A percentile compares a stretch with the other conserved stretches of the same genome.
phyloP scores from a whole-genome alignment of 768 basidiomycete species.

The Termitomyces sp. region DNA sequence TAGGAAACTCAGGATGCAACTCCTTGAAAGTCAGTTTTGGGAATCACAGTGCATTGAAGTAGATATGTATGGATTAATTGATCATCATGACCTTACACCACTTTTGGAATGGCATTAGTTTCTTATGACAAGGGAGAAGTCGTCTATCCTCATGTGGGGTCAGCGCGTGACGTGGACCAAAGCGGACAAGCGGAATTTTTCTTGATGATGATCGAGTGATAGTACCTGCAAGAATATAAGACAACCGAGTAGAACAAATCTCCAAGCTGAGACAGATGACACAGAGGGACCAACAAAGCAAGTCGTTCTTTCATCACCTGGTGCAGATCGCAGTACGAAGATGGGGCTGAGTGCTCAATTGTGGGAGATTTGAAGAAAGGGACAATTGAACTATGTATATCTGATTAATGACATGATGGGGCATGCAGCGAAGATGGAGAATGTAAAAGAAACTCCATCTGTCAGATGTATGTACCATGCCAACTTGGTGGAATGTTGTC shows the following conservation, averaged over 20 bases:
- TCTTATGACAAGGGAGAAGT: background rate
- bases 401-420: background rate
- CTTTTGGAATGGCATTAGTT: background rate
- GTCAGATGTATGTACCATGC: background rate
- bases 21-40: background rate
- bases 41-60: background rate
- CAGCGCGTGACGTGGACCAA: background rate
- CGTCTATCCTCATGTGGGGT: background rate
- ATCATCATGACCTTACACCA: background rate
- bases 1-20: background rate
- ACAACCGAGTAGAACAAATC: background rate
- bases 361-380: background rate
- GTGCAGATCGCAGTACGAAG: background rate
- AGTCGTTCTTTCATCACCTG: background rate
- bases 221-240: background rate
- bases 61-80: background rate
- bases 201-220: background rate
- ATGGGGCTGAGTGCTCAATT: background rate
- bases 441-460: constrained; percentile 1
- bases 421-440: background rate
- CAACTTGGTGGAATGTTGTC: background rate
- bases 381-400: background rate
- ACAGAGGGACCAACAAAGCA: background rate
- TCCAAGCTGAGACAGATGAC: background rate
- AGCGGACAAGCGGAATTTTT: background rate